Conservation (phyloP, 2,329 filamentous ascomycete genomes). For the Fusarium humuli region DNA sequence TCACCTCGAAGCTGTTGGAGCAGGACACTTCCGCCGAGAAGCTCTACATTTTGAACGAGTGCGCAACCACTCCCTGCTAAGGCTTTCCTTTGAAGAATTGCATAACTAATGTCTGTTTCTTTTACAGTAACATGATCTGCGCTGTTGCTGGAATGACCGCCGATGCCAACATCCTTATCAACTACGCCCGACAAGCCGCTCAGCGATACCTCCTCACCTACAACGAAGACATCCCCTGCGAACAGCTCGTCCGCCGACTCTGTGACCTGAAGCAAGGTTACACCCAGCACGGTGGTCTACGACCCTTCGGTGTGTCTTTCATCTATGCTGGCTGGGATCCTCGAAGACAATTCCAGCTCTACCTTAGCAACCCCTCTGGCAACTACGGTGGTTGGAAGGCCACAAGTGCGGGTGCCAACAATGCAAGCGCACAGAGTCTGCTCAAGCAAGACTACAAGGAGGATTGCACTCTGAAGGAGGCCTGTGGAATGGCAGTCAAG, state of each 20-base stretch:
- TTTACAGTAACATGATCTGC: slow-evolving; percentile 96
- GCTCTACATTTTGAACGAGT: slow-evolving; percentile 99
- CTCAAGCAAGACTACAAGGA: slow-evolving; percentile 99
- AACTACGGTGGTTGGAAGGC: slow-evolving; percentile 99
- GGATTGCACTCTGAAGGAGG: slow-evolving; percentile 94
- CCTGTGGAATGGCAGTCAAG: slow-evolving; percentile 97
- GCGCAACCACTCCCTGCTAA: slow-evolving; percentile 52
- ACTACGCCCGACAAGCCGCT: slow-evolving; percentile 96
- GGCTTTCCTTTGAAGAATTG: background rate
- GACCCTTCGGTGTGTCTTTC: slow-evolving; percentile 98
- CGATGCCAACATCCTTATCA: slow-evolving; percentile 99
- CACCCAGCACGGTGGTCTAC: slow-evolving; percentile 97
- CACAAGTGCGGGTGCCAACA: slow-evolving; percentile 97
- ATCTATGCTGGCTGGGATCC: slow-evolving; percentile 99
- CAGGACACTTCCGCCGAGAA: slow-evolving; percentile 99
- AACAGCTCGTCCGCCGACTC: slow-evolving; percentile 94
- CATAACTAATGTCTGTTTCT: slow-evolving; percentile 15
- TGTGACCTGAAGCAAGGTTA: slow-evolving; percentile 99
- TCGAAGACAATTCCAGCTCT: slow-evolving; percentile 96
- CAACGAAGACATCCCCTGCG: slow-evolving; percentile 99
- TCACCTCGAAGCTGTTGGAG: slow-evolving; percentile 98
- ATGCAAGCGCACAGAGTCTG: slow-evolving; percentile 95
- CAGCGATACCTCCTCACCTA: slow-evolving; percentile 98
- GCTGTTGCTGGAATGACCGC: slow-evolving; percentile 99
- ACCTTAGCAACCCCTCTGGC: slow-evolving; percentile 97